phyloP scores from a whole-genome alignment of 768 basidiomycete genomes.

The Suillus plorans region DNA sequence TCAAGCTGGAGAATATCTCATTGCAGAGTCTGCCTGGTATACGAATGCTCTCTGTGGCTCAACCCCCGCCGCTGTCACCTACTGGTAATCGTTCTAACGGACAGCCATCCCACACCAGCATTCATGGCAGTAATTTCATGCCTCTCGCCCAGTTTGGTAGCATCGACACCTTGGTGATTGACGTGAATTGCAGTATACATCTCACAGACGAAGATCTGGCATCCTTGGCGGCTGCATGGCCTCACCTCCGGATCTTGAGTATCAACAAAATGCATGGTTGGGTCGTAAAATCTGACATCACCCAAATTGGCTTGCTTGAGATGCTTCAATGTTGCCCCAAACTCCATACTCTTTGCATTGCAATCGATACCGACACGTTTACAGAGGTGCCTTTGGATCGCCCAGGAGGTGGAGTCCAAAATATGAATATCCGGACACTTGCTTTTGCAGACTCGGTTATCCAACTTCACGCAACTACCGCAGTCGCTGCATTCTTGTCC shows the following conservation, averaged over 20 bases:
- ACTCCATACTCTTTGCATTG: neutral
- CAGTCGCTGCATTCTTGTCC: slow-evolving; percentile 1
- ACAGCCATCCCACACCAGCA: neutral
- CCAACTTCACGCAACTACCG: neutral
- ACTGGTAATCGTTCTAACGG: neutral
- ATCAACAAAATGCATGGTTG: neutral
- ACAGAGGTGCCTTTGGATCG: neutral
- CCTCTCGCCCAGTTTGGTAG: neutral
- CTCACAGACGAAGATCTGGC: neutral
- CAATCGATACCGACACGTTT: neutral
- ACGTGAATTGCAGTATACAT: neutral
- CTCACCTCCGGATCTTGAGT: neutral
- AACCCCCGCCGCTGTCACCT: neutral
- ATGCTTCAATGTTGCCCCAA: neutral
- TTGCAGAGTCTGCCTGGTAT: neutral
- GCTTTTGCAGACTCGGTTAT: neutral
- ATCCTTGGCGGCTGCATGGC: neutral
- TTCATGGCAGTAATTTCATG: neutral
- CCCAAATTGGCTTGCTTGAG: neutral
- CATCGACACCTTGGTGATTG: neutral
- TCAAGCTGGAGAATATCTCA: neutral
- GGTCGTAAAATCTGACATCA: neutral
- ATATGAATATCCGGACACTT: neutral
- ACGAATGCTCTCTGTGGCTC: neutral
- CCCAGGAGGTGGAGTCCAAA: neutral